These are phyloP conservation scores for Colletotrichum noveboracense DNA, from an alignment of 2,329 filamentous ascomycete species.

Conservation along the genomic window DNA sequence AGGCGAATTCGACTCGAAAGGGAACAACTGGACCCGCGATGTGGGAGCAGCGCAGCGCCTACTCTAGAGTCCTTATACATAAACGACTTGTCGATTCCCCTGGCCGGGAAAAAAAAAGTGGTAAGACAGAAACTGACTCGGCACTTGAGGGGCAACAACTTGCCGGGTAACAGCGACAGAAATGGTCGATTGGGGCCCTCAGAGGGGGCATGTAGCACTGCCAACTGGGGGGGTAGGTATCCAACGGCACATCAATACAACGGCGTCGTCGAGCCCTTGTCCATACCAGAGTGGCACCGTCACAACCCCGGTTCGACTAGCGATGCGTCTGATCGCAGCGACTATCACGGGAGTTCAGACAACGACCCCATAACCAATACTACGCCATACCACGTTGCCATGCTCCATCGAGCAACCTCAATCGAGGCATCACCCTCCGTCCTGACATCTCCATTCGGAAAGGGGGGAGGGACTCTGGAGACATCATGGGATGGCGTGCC, in stretches of 20 bases:
- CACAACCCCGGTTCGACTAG: background rate
- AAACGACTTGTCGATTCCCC: background rate
- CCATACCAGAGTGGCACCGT: slow-evolving; percentile 5
- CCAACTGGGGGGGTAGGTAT: background rate
- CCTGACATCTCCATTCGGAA: background rate
- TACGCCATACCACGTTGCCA: background rate
- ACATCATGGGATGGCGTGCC: background rate
- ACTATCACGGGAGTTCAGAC: slow-evolving; percentile 1
- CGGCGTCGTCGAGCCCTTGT: slow-evolving; percentile 2
- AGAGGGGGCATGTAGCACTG: background rate
- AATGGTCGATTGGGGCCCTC: background rate
- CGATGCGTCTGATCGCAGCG: slow-evolving; percentile 3
- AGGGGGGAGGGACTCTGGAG: background rate
- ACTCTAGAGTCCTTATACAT: slow-evolving; percentile 6
- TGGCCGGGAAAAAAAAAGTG: background rate
- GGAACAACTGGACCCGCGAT: background rate
- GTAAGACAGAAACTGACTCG: background rate
- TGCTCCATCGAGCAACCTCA: background rate
- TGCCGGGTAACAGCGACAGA: background rate
- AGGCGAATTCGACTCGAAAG: background rate
- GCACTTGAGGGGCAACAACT: background rate
- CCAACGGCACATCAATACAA: background rate
- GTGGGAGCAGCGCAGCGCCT: background rate
- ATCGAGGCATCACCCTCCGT: background rate
- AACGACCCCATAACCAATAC: background rate